Evolutionary conservation across 2,329 filamentous ascomycete species (phyloP), one percentile per base, ranked within the genome.

Genomic region (Alternaria sp.): DNA sequence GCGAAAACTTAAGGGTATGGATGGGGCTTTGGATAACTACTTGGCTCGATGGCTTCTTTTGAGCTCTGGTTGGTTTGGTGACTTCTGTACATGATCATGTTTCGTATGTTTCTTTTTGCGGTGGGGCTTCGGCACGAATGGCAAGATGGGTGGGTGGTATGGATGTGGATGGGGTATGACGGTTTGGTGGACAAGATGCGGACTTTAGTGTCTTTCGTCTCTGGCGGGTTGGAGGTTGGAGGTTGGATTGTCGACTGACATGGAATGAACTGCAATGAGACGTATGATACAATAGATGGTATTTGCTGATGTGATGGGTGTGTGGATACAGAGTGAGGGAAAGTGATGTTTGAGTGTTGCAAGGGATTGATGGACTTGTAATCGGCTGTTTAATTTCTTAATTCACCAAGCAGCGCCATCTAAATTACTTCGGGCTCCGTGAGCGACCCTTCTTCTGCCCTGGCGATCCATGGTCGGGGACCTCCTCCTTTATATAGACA

Each of bases 81-180:
- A 19, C 23, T 36, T 52, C 49, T 52, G 49, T 52, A 52, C 49
- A 52, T 52, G 49, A 52, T 52, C 30, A 40, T 40, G 49, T 52
- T 52, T 52, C 49, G 30, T 52, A 52, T 40, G 49, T 52, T 52
- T 32, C 36, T 7, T 40, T 52, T 52, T 36, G 36, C 36, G 30
- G 49, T 52, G 49, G 13, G 30, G 49, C 49, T 52, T 52, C 49
- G 30, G 49, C 28, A 52, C 30, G 36, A 40, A 40, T 11, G 28
- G 49, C 30, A 52, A 36, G 49, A 52, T 36, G 28, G 9, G 19
- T 40, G 9, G 13, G 36, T 17, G 36, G 36, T 40, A 17, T 11
- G 30, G 12, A 51, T 51, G 28, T 10, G 28, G 17, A 32, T 23
- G 32, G 49, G 49, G 9, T 40, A 52, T 52, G 13, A 36, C 13